Evolutionary conservation across 176 grass and related monocot species (phyloP).

Genomic region (Ampelocalamus luodianensis): DNA sequence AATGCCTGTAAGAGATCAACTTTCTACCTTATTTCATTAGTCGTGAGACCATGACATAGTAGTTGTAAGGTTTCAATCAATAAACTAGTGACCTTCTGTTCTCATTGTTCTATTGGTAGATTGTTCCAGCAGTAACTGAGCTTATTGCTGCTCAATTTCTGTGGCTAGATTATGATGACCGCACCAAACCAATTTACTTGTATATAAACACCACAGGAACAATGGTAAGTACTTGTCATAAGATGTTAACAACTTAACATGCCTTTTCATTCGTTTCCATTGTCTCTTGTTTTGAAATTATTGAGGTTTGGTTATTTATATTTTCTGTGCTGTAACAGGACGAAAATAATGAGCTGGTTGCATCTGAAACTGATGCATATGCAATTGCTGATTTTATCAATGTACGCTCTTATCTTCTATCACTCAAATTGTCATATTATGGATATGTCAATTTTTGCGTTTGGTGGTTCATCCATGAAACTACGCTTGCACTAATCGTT

Average conservation of each 20-base stretch:
- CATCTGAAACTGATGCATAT: slow-evolving; percentile 77
- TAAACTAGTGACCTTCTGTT: slow-evolving; percentile 6
- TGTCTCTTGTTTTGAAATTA: neutral
- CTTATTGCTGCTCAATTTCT: slow-evolving; percentile 86
- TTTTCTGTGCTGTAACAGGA: slow-evolving; percentile 57
- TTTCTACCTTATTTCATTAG: neutral
- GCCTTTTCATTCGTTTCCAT: neutral
- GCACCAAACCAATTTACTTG: slow-evolving; percentile 87
- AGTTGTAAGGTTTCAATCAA: slow-evolving; percentile 20
- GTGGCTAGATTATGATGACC: slow-evolving; percentile 79
- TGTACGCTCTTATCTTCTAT: slow-evolving; percentile 56
- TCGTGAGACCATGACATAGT: neutral
- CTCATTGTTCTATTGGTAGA: slow-evolving; percentile 36
- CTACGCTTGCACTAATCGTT: neutral
- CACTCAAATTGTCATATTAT: neutral
- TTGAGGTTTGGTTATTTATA: neutral
- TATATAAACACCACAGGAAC: slow-evolving; percentile 81
- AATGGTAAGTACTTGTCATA: slow-evolving; percentile 51
- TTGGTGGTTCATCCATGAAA: neutral
- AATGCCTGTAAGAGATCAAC: slow-evolving; percentile 72
- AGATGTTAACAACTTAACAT: neutral
- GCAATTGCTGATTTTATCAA: slow-evolving; percentile 77
- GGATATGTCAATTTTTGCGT: neutral
- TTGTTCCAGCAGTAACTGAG: slow-evolving; percentile 74
- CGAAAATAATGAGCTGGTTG: slow-evolving; percentile 74